A percentile compares a stretch with the other conserved stretches of the same genome.
phyloP scores from a whole-genome alignment of 2,329 filamentous ascomycete species.

The Rachicladosporium sp. region DNA sequence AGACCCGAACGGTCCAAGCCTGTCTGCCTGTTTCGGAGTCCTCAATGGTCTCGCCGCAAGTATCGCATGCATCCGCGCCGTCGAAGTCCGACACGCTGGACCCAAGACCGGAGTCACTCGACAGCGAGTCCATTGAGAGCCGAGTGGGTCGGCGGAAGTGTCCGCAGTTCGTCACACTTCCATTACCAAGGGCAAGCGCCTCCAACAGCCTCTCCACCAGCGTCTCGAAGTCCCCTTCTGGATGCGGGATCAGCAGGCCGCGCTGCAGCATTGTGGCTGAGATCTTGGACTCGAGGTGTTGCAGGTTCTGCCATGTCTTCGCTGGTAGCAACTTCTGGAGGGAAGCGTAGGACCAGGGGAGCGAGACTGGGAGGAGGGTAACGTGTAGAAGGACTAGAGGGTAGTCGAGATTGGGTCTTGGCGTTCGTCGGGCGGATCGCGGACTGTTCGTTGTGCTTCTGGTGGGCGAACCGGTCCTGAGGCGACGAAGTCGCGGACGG shows the following conservation, averaged over 20 bases:
- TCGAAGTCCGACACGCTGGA: constrained; percentile 11
- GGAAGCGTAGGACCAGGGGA: constrained; percentile 43
- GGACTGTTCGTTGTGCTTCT: too few species aligned
- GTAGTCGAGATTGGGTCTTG: too few species aligned
- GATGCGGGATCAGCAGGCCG: constrained; percentile 63
- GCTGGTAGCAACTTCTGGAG: constrained; percentile 41
- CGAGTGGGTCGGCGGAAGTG: constrained; percentile 53
- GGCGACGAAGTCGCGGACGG: too few species aligned
- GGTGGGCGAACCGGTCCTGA: too few species aligned
- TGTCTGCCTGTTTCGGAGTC: constrained; percentile 30
- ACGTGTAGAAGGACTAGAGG: constrained; percentile 69
- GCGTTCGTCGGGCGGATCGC: too few species aligned
- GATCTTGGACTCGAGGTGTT: constrained; percentile 55
- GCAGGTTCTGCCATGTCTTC: constrained; percentile 47
- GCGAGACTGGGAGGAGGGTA: constrained; percentile 58
- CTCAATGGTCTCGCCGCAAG: constrained; percentile 26
- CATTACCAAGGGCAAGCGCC: constrained; percentile 59
- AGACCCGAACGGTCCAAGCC: constrained; percentile 72
- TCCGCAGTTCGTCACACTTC: constrained; percentile 60
- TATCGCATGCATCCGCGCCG: constrained; percentile 16
- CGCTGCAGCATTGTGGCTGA: constrained; percentile 62
- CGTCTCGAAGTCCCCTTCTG: constrained; percentile 66
- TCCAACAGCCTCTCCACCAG: constrained; percentile 68
- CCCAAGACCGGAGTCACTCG: constrained; percentile 19
- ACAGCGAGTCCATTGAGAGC: constrained; percentile 32